Evolutionary conservation across 805 yeast species (phyloP).

Genomic region (Nakazawaea molendinolei): DNA sequence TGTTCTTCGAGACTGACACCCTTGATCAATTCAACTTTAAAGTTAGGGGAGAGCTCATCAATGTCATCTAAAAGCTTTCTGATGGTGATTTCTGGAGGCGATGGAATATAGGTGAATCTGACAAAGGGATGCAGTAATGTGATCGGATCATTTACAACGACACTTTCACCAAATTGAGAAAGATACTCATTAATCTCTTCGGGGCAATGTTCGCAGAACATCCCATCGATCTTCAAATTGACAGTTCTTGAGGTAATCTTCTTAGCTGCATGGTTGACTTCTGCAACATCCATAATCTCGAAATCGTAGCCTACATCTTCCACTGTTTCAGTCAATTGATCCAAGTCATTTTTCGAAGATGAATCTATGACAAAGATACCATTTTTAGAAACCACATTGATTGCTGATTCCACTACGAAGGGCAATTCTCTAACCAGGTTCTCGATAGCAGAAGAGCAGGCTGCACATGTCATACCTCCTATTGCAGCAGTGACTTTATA

Average conservation of each 20-base stretch:
- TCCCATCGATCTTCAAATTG: slow-evolving; percentile 51
- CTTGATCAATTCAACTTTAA: slow-evolving; percentile 47
- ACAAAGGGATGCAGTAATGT: slow-evolving; percentile 51
- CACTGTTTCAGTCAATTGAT: slow-evolving; percentile 39
- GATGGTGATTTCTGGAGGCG: slow-evolving; percentile 44
- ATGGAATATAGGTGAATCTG: slow-evolving; percentile 60
- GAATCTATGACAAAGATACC: slow-evolving; percentile 55
- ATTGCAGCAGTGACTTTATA: slow-evolving; percentile 53
- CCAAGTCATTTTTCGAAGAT: slow-evolving; percentile 27
- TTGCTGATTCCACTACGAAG: slow-evolving; percentile 45
- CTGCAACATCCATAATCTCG: slow-evolving; percentile 35
- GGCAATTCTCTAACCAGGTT: slow-evolving; percentile 39
- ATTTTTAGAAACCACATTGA: slow-evolving; percentile 53
- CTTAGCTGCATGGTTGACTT: slow-evolving; percentile 39
- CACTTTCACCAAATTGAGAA: slow-evolving; percentile 46
- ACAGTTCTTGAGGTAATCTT: slow-evolving; percentile 48
- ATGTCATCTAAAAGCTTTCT: slow-evolving; percentile 48
- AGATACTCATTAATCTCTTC: slow-evolving; percentile 43
- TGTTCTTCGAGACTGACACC: slow-evolving; percentile 60
- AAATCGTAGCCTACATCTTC: slow-evolving; percentile 68
- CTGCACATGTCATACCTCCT: slow-evolving; percentile 72
- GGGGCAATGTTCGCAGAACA: slow-evolving; percentile 72
- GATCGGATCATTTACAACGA: slow-evolving; percentile 49
- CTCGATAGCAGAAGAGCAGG: slow-evolving; percentile 52
- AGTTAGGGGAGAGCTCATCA: slow-evolving; percentile 34